phyloP scores from a whole-genome alignment of 78 protist species.

The slime mould (Dictyostelium discoideum) region DNA sequence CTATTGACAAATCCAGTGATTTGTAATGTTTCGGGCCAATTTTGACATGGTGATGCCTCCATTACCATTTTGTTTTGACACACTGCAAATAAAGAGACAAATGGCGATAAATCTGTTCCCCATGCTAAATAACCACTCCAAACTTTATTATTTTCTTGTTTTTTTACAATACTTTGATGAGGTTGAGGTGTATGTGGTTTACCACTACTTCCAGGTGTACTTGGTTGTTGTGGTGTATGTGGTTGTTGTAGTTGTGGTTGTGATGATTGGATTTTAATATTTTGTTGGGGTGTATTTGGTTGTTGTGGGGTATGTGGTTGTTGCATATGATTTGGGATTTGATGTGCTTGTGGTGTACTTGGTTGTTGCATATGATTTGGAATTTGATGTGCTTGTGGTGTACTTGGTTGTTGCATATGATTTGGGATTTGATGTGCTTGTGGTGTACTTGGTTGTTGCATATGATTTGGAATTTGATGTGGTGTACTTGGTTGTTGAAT shows the following conservation, averaged over 20 bases:
- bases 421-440: background rate
- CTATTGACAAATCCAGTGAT: background rate
- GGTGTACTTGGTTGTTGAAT: background rate
- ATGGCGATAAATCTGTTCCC: background rate
- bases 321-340: background rate
- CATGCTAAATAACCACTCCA: constrained; percentile 19
- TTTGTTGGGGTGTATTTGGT: background rate
- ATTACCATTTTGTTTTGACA: constrained; percentile 11
- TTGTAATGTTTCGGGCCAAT: constrained; percentile 51
- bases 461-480: background rate
- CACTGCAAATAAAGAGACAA: background rate
- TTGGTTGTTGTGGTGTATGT: background rate
- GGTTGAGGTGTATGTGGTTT: background rate
- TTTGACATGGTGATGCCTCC: background rate
- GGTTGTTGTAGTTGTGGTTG: background rate
- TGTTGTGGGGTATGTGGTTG: constrained; percentile 9
- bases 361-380: background rate
- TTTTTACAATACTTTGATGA: background rate
- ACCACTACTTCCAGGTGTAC: background rate
- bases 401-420: background rate
- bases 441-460: background rate
- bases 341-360: background rate
- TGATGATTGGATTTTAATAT: background rate
- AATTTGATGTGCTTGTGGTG: background rate
- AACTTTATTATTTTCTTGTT: background rate